Evolutionary conservation across 176 grass and related monocot species (phyloP), one percentile per base, ranked within the genome.

Genomic region (Aegilops umbellulata): DNA sequence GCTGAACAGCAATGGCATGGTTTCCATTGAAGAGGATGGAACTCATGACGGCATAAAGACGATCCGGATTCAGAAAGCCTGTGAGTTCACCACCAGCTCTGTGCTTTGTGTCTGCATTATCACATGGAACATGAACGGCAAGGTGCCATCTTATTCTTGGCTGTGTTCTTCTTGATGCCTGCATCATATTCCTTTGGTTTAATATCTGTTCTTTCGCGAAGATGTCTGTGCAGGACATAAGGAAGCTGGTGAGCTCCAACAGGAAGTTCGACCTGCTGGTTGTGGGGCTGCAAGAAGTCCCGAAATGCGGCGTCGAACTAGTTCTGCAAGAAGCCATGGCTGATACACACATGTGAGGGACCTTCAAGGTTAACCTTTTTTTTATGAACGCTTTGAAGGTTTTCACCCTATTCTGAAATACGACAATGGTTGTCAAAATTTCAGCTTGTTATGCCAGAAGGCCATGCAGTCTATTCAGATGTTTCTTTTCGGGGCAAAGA

Each of bases 121-220:
- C 82, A 94, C 93, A 31, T 94, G 87, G 93, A 94, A 94, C 74
- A 90, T 92, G 90, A 94, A 94, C 23, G 69, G 90, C 65, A 94
- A 94, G 90, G 93, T 92, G 44, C 38, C 36, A 32, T 8, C 11
- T 24, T 68, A 12, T 39, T 65, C 75, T 64, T 39, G 8, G 26
- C 38, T 60, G 1, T 1, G 10, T 34, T 80, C 24, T 74, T 39
- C 41, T 79, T 29, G 7, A 26, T 74, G 19, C 62, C 36, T 8
- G 7, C 6, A 38, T 38, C 36, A 38, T 38, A 38, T 38, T 77
- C 1, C 4, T 51, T 71, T 74, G 41, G 15, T 66, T 73, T 67
- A 36, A 60, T 55, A 0, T 75, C 13, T 67, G 4, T 53, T 82
- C 3, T 60, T 70, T 53, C 5, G 6, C 60, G 11, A 86, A 94